Evolutionary conservation across 164 flowering plant species (phyloP).

Genomic region (Vitis riparia): DNA sequence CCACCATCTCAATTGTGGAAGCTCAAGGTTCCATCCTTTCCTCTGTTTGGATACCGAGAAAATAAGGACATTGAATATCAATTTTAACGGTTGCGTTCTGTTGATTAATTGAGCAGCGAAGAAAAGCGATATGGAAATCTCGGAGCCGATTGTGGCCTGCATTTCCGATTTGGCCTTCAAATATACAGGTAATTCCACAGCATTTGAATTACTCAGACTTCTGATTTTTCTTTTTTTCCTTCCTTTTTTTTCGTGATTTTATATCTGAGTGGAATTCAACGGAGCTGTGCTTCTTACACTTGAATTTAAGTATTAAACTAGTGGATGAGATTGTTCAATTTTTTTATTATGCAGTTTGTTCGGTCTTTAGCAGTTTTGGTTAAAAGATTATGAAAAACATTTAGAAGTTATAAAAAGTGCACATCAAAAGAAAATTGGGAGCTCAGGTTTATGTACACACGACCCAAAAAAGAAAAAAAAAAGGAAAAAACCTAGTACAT

Average conservation of each 20-base stretch:
- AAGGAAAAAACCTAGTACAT: too few species aligned
- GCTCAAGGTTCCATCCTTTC: constrained; percentile 53
- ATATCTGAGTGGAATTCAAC: not conserved
- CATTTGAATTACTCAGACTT: not conserved
- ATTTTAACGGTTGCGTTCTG: not conserved
- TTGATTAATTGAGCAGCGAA: constrained; percentile 42
- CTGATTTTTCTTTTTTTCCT: not conserved
- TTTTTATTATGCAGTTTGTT: too few species aligned
- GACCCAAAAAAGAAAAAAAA: too few species aligned
- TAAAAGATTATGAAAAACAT: too few species aligned
- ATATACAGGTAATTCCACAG: constrained; percentile 47
- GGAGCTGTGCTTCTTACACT: too few species aligned
- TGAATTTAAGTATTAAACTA: too few species aligned
- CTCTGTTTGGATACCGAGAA: constrained; percentile 3
- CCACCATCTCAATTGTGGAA: constrained; percentile 68
- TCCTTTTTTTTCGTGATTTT: not conserved
- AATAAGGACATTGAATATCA: not conserved
- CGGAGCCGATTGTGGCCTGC: constrained; percentile 64
- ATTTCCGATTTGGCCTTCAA: constrained; percentile 80
- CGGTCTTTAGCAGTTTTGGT: too few species aligned
- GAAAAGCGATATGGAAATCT: constrained; percentile 59
- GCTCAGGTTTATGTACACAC: too few species aligned
- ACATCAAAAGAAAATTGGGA: too few species aligned
- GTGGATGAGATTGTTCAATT: too few species aligned
- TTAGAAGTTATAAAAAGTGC: too few species aligned